Evolutionary conservation across 768 basidiomycete species (phyloP), one percentile per base, ranked within the genome.

Genomic region (Xerocomellus dryophilus): DNA sequence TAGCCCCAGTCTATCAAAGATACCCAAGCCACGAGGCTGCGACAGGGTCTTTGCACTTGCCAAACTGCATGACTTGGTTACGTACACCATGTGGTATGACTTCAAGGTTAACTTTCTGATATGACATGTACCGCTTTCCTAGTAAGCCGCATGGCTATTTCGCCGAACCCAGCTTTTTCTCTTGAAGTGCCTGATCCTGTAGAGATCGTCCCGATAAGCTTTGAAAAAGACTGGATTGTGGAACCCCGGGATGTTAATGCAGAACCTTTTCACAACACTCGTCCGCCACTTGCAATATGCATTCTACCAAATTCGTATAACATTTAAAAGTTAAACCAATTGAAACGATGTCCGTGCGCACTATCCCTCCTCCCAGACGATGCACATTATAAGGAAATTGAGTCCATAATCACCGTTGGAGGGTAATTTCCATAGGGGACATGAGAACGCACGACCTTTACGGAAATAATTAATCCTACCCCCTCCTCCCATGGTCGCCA

Each of bases 401-500:
- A 38, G 63, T 58, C 57, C 60, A 58, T 56, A 53, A 54, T 47
- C 52, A 61, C 52, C 52, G 48, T 60, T 39, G 46, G 46, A 50
- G 43, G 46, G 47, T 20, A 47, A 57, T 34, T 31, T 51, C 47
- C 63, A 54, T 49, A 50, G 25, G 53, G 57, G 21, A 49, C 47
- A 59, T 59, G 57, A 57, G 57, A 68, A 61, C 41, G 43, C 56
- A 54, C 47, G 60, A 56, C 51, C 52, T 23, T 65, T 61, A 62
- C 60, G 58, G 39, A 64, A 58, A 43, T 43, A 44, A 55, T 29
- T 43, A 44, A 55, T 29, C 41, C 61, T 63, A 72, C 23, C 59
- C 67, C 56, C 69, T 66, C 59, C 69, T 71, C 52, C 61, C 65
- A 59, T 72, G 69, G 57, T 70, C 69, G 21, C 66, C 71, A 41